Conservation (phyloP, 2,329 filamentous ascomycete species). For the Colletotrichum lini region DNA sequence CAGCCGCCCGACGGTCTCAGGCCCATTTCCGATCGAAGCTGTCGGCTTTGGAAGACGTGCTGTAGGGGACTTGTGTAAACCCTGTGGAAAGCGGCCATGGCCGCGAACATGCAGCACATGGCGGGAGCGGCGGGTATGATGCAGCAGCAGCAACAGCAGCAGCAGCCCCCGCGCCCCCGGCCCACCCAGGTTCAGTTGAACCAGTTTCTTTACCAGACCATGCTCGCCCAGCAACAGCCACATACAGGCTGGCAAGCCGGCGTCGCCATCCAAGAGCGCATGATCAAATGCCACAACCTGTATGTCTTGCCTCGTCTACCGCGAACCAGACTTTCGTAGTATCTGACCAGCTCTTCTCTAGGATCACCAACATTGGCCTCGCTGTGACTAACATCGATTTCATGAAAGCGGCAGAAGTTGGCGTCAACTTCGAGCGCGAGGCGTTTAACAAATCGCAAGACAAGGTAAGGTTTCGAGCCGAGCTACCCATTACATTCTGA, state of each 20-base stretch:
- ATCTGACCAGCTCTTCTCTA: conserved; percentile 47
- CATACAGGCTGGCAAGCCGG: conserved; percentile 58
- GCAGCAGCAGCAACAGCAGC: conserved; percentile 53
- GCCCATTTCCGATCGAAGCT: conserved; percentile 29
- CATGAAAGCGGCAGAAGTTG: conserved; percentile 58
- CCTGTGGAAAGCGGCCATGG: conserved; percentile 65
- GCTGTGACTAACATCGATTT: conserved; percentile 59
- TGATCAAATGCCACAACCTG: conserved; percentile 60
- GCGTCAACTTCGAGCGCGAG: conserved; percentile 64
- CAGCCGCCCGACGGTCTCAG: conserved; percentile 23
- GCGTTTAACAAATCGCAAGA: conserved; percentile 61
- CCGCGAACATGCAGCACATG: conserved; percentile 73
- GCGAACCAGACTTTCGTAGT: neutral
- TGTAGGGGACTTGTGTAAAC: conserved; percentile 37
- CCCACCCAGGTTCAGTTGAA: conserved; percentile 52
- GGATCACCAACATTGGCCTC: conserved; percentile 67
- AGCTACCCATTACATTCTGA: conserved; percentile 9
- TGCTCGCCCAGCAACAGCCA: conserved; percentile 52
- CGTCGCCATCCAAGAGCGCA: conserved; percentile 56
- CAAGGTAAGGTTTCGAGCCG: conserved; percentile 57
- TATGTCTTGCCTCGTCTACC: conserved; percentile 47
- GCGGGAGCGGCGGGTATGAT: conserved; percentile 62
- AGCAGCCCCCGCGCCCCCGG: conserved; percentile 51
- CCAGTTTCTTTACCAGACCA: conserved; percentile 57
- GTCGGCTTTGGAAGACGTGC: conserved; percentile 9